Evolutionary conservation across 2,329 filamentous ascomycete genomes (phyloP).

Genomic region (Ophiocordyceps camponoti-floridani): DNA sequence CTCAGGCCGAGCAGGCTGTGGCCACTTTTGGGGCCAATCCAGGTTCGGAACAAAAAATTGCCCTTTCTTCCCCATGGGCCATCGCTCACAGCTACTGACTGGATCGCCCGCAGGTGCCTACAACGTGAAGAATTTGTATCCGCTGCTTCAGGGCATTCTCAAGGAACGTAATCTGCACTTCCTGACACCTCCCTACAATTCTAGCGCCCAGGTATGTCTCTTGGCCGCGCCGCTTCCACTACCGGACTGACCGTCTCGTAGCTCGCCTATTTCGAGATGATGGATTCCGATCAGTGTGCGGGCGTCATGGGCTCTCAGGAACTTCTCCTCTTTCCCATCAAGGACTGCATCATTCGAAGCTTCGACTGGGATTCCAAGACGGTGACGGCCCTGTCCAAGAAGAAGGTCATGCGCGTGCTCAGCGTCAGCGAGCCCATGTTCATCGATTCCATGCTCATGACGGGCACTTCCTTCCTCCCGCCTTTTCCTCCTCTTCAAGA

Average conservation of each 20-base stretch:
- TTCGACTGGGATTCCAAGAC: slow-evolving; percentile 52
- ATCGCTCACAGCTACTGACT: not conserved
- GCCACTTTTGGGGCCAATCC: slow-evolving; percentile 64
- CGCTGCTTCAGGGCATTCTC: slow-evolving; percentile 59
- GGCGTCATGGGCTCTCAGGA: slow-evolving; percentile 74
- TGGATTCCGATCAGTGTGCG: slow-evolving; percentile 48
- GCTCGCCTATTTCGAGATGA: slow-evolving; percentile 62
- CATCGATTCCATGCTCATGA: slow-evolving; percentile 66
- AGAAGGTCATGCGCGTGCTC: slow-evolving; percentile 51
- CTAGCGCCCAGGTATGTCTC: slow-evolving; percentile 58
- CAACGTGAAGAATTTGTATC: slow-evolving; percentile 53
- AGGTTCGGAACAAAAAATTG: slow-evolving; percentile 26
- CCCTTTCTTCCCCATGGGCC: not conserved
- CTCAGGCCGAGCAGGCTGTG: slow-evolving; percentile 66
- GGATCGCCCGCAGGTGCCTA: slow-evolving; percentile 40
- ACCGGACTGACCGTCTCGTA: not conserved
- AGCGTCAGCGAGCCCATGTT: slow-evolving; percentile 54
- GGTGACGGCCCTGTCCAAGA: slow-evolving; percentile 47
- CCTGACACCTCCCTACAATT: slow-evolving; percentile 72
- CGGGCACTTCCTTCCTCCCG: slow-evolving; percentile 64
- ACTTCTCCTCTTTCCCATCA: slow-evolving; percentile 68
- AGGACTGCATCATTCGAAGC: slow-evolving; percentile 49
- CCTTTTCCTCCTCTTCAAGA: slow-evolving; percentile 63
- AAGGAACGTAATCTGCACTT: slow-evolving; percentile 53
- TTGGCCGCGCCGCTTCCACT: not conserved